Evolutionary conservation across 108 stramenopile genomes (phyloP), one percentile per base, ranked within the genome.

Genomic region (Cylindrotheca fusiformis): DNA sequence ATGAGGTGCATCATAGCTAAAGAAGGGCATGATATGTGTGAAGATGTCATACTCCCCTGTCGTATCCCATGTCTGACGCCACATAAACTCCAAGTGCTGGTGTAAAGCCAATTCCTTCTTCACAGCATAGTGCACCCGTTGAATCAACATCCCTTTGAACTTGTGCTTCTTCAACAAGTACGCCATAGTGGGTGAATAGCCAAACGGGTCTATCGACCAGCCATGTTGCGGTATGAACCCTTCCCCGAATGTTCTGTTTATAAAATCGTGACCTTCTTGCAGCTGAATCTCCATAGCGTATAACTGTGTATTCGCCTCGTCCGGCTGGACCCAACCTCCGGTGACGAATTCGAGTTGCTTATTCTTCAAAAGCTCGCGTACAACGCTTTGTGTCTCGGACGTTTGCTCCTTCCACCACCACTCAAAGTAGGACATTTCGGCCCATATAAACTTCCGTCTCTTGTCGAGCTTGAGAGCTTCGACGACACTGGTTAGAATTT

Each of bases 191-290:
- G 84, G 84, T 32, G 73, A 75, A 32, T 81, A 81, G 25, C 84
- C 84, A 64, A 85, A 85, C 4, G 84, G 84, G 69, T 85, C 84
- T 49, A 85, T 81, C 47, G 77, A 68, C 84, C 84, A 85, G 17
- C 80, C 84, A 66, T 71, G 79, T 53, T 85, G 75, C 20, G 84
- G 84, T 30, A 85, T 69, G 48, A 56, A 60, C 49, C 72, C 64
- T 33, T 72, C 70, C 1, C 72, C 72, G 67, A 85, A 65, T 10
- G 64, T 79, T 19, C 76, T 20, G 1, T 68, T 55, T 48, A 85
- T 78, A 64, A 77, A 85, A 53, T 78, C 74, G 51, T 81, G 79
- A 55, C 84, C 84, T 67, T 85, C 84, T 60, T 81, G 75, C 48
- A 85, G 45, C 69, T 85, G 84, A 32, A 85, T 64, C 65, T 85